A percentile compares a stretch with the other conserved stretches of the same genome.
phyloP scores from a whole-genome alignment of 345 rosid species.

The Corchorus capsularis region DNA sequence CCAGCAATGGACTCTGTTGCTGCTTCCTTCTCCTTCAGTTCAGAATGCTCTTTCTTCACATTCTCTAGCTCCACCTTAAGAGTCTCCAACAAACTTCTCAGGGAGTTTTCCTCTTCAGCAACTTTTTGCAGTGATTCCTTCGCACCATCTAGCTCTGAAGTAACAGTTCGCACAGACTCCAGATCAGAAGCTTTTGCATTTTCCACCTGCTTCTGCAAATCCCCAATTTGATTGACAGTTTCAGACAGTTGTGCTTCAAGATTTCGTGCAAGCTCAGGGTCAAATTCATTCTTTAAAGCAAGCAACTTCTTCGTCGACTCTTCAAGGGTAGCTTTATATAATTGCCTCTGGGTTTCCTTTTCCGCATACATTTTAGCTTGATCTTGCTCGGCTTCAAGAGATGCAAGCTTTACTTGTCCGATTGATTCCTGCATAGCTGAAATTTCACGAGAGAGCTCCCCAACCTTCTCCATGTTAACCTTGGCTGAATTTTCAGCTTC shows the following conservation, averaged over 20 bases:
- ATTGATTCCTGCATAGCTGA: constrained; percentile 69
- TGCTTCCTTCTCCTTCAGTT: constrained; percentile 75
- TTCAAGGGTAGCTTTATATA: constrained; percentile 63
- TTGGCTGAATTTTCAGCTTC: constrained; percentile 64
- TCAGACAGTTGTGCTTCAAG: constrained; percentile 68
- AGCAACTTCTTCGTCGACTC: constrained; percentile 61
- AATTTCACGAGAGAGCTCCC: constrained; percentile 76
- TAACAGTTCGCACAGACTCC: constrained; percentile 65
- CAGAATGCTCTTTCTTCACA: constrained; percentile 71
- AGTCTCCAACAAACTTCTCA: constrained; percentile 63
- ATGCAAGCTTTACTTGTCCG: constrained; percentile 79
- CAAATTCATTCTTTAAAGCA: constrained; percentile 61
- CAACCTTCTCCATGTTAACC: constrained; percentile 66
- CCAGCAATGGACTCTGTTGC: constrained; percentile 86
- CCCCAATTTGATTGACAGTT: constrained; percentile 58
- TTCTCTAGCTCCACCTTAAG: constrained; percentile 70
- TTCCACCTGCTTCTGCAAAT: constrained; percentile 69
- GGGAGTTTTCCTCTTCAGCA: constrained; percentile 71
- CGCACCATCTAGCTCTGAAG: constrained; percentile 78
- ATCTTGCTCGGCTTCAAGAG: constrained; percentile 66
- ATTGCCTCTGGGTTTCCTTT: constrained; percentile 66
- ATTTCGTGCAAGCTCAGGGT: constrained; percentile 61
- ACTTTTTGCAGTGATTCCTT: constrained; percentile 76
- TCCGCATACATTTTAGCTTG: constrained; percentile 66
- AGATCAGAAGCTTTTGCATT: constrained; percentile 73